Evolutionary conservation across 2,329 filamentous ascomycete species (phyloP).

Genomic region (Neurospora crassa): DNA sequence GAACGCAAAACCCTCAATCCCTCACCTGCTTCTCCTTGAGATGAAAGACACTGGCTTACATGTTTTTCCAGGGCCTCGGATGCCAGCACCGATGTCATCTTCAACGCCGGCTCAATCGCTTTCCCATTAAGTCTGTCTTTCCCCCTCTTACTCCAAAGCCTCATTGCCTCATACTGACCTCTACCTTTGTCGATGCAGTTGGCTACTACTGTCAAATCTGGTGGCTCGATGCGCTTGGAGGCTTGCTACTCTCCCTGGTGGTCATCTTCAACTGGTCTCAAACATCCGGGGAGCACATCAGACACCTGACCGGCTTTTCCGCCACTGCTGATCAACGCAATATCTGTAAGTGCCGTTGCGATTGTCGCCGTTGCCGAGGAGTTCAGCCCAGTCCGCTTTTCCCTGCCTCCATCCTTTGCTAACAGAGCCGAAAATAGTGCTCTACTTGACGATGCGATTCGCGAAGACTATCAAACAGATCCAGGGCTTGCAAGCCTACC

Average conservation of each 20-base stretch:
- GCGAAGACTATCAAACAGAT: constrained; percentile 80
- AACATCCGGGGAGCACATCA: constrained; percentile 67
- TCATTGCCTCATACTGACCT: background rate
- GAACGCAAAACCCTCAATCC: background rate
- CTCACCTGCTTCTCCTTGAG: background rate
- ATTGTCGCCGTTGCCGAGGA: background rate
- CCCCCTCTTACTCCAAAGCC: background rate
- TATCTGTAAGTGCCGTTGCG: constrained; percentile 34
- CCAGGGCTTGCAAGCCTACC: constrained; percentile 76
- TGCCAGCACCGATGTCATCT: constrained; percentile 55
- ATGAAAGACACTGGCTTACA: background rate
- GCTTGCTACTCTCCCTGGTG: constrained; percentile 65
- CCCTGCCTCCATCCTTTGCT: constrained; percentile 1
- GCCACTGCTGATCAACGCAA: constrained; percentile 76
- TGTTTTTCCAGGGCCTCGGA: constrained; percentile 19
- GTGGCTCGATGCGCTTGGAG: constrained; percentile 77
- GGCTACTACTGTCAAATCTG: constrained; percentile 69
- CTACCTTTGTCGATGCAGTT: constrained; percentile 28
- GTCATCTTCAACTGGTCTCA: constrained; percentile 73
- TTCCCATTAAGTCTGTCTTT: constrained; percentile 57
- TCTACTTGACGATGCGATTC: constrained; percentile 91
- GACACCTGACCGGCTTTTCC: constrained; percentile 69
- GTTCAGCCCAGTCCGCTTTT: background rate
- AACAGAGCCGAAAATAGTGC: constrained; percentile 30
- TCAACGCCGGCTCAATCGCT: constrained; percentile 82